Base-by-base conservation (phyloP, 768 basidiomycete genomes). In the Phlegmacium glaucopus region DNA sequence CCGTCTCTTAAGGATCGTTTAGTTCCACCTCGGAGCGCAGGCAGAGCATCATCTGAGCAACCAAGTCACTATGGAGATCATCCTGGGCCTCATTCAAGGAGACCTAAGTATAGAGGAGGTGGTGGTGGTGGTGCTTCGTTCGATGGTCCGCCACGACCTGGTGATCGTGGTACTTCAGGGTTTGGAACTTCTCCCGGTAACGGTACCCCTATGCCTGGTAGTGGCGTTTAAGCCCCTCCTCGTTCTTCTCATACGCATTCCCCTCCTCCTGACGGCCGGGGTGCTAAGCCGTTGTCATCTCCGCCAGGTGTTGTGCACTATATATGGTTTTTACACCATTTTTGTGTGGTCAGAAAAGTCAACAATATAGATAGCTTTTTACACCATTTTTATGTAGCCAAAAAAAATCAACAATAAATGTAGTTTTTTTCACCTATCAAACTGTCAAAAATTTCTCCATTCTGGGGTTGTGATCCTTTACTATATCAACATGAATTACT, bases 171-270 rank as follows among this genome's bases (percentile, higher is more conserved):
- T 38, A 41, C 10, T 38, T 16, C 37, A 40, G 52, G 44, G 4
- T 52, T 48, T 36, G 43, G 46, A 37, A 45, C 54, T 27, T 46
- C 57, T 16, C 42, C 39, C 12, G 50, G 45, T 16, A 41, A 38
- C n/a, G 37, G 49, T 18, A 42, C 52, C n/a, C 32, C 49, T 27
- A 35, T 26, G 6, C 41, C 44, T 41, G 36, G 34, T 38, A 51
- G 47, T 10, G 45, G 44, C 9, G 22, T 18, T 34, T 42, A 46
- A 9, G 43, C 45, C 39, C 45, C 25, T n/a, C n/a, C n/a, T 27
- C 51, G 53, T 29, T 28, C 49, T 35, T 55, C 46, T 35, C 38
- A 47, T n/a, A 40, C 51, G 41, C 57, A 52, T 45, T 56, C 55
- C 39, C 52, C 57, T 15, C 47, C 59, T 39, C 29, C 50, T 9